A percentile compares a stretch with the other conserved stretches of the same genome.
phyloP scores from a whole-genome alignment of 257 asterid genomes.

The Verbena officinalis region DNA sequence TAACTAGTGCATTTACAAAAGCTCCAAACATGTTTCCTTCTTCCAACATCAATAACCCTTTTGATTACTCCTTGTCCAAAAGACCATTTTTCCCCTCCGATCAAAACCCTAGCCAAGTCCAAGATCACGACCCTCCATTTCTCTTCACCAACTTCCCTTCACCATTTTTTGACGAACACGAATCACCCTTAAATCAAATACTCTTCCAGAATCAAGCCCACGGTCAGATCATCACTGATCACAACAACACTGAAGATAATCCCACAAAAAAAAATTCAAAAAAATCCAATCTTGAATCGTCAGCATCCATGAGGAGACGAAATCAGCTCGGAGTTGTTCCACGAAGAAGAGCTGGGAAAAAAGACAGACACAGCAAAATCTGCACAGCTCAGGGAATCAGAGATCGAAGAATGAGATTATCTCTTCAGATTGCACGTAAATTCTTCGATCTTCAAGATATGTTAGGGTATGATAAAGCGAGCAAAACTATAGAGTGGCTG shows the following conservation, averaged over 20 bases:
- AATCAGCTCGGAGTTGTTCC: conserved; percentile 30
- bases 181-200: conserved; percentile 44
- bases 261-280: not conserved
- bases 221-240: not conserved
- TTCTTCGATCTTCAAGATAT: conserved; percentile 80
- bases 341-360: conserved; percentile 58
- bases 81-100: conserved; percentile 22
- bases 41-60: conserved; percentile 41
- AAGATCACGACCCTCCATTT: conserved; percentile 26
- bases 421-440: conserved; percentile 68
- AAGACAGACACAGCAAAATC: conserved; percentile 80
- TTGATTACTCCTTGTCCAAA: conserved; percentile 35
- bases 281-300: not conserved
- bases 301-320: conserved; percentile 25
- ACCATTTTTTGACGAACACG: conserved; percentile 48
- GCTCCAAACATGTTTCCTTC: conserved; percentile 44
- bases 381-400: conserved; percentile 78
- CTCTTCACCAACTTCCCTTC: conserved; percentile 46
- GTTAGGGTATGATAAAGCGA: conserved; percentile 73
- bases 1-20: conserved; percentile 39
- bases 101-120: conserved; percentile 44
- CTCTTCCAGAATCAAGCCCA: conserved; percentile 37
- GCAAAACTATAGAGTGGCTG: conserved; percentile 82
- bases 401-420: conserved; percentile 70
- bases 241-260: not conserved